phyloP scores from a whole-genome alignment of 306 rosid species.

The Cicer bijugum region DNA sequence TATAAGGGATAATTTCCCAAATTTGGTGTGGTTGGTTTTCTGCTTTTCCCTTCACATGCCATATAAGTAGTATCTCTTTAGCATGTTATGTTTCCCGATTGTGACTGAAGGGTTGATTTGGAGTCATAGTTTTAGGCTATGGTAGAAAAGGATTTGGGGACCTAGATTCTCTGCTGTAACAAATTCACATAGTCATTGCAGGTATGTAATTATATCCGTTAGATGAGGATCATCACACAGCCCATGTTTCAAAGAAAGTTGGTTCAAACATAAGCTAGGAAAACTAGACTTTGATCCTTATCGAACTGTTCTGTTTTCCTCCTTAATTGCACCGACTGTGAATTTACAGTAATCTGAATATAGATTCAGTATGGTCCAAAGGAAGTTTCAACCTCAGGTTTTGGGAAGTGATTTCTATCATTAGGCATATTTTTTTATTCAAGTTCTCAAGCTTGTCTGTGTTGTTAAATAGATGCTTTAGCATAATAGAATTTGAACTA shows the following conservation, averaged over 20 bases:
- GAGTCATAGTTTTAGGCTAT: conserved; percentile 24
- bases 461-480: no score
- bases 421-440: not conserved
- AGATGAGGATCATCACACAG: not conserved
- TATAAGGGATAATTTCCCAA: conserved; percentile 42
- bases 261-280: not conserved
- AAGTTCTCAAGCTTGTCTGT: not conserved
- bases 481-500: no score
- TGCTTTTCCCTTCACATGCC: conserved; percentile 43
- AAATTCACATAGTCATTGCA: not conserved
- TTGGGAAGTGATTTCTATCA: conserved; percentile 23
- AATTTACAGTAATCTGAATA: not conserved
- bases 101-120: conserved; percentile 36
- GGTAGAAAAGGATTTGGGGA: conserved; percentile 37
- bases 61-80: conserved; percentile 36
- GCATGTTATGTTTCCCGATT: conserved; percentile 40
- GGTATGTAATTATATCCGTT: not conserved
- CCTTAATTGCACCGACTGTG: not conserved
- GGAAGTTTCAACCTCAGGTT: conserved; percentile 38
- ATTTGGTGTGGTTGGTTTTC: conserved; percentile 38
- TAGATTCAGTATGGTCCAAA: conserved; percentile 34
- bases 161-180: not conserved
- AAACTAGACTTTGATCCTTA: not conserved
- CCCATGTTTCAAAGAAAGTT: not conserved
- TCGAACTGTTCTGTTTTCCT: not conserved